Base-by-base conservation (phyloP, 352 stramenopile species). In the Globisporangium nagaii region DNA sequence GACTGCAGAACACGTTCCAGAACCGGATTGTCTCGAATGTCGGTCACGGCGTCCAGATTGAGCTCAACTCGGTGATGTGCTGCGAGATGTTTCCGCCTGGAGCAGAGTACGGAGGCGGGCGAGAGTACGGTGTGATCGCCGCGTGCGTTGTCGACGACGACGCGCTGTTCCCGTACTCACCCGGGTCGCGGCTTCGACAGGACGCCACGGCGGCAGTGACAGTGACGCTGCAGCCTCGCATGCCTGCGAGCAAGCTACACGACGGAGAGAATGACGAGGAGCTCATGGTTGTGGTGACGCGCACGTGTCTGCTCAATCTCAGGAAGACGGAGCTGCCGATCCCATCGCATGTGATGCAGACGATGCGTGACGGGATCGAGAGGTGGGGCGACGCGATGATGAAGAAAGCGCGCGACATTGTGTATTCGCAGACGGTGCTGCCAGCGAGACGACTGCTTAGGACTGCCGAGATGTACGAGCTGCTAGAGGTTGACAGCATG, bases 361-460 rank as follows among this genome's bases (percentile, higher is more conserved):
- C n/a, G 25, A 15, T 55, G 32, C 34, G 48, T 13, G 34, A 55
- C 22, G 25, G 25, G 25, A 55, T 55, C n/a, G 48, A 44, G 10
- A 31, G 48, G 13, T 55, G 32, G 48, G 48, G 48, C 25, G 48
- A 55, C 19, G 32, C 36, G 48, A 55, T 55, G 48, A 44, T 55
- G 25, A 45, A 55, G 48, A 55, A 42, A 27, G 34, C 22, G 32
- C 35, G 48, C 22, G 48, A 45, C 4, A 55, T 55, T 8, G 15
- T 55, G 10, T 44, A 44, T 20, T 10, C 39, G 10, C 39, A 44
- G 1, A 7, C 17, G 3, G 34, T 9, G 19, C 4, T 10, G 19
- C 2, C 13, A 39, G 13, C n/a, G n/a, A n/a, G n/a, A n/a, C n/a
- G n/a, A n/a, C n/a, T n/a, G n/a, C n/a, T n/a, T n/a, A n/a, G n/a